Evolutionary conservation across 2,329 filamentous ascomycete species (phyloP), one percentile per base, ranked within the genome.

Genomic region (Fusarium odoratissimum): DNA sequence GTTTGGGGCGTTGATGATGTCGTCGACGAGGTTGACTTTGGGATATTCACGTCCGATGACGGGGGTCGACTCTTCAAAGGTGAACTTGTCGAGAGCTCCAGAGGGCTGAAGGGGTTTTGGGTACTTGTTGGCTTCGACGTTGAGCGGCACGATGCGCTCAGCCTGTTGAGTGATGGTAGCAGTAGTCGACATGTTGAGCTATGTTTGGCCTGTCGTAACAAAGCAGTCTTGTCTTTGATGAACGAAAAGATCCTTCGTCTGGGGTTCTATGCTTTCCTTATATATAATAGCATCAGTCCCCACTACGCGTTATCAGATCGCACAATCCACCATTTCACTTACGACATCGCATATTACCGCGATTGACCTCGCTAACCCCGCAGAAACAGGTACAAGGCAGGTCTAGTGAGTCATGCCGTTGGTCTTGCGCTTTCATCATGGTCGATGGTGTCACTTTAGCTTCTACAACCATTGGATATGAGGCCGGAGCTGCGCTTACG

Each of bases 21-120:
- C 75, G 35, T 91, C 86, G 2, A 84, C 84, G 1, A 90, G 81
- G 58, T 89, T 85, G 33, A 86, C 80, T 9, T 81, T 81, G 6
- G 81, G 78, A 64, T 86, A 90, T 75, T 90, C 88, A 21, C 85
- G 84, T 3, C 88, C 88, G 46, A 90, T 89, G 23, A 85, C 82
- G 0, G 88, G 88, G 0, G 88, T 76, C 3, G 71, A 61, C 2
- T 75, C 73, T 40, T 72, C 65, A 2, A 60, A 64, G 5, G 89
- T 52, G 40, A 76, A 73, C 21, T 64, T 48, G 17, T 70, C 70
- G 4, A 75, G 64, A 1, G 59, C 72, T 3, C 71, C 71, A 1
- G 64, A 60, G 2, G 40, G 21, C 1, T 16, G 25, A 1, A 74
- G 10, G 10, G 71, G 71, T 8, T 66, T 19, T 9, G 60, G 64